phyloP scores from a whole-genome alignment of 164 flowering plant genomes.

The Magnolia changhungtana region DNA sequence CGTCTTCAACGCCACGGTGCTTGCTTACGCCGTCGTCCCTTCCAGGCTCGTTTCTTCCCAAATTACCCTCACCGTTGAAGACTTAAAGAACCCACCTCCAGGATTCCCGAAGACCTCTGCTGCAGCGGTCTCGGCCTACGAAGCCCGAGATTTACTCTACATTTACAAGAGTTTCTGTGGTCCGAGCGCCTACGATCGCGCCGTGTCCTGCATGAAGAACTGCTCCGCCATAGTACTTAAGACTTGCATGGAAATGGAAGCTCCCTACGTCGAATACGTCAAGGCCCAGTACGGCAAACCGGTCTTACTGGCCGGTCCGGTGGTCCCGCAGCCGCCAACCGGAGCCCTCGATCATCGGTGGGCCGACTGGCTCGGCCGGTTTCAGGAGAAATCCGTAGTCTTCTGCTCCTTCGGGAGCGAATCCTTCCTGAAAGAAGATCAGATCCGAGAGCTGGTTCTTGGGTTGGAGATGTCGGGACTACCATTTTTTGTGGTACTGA shows the following conservation, averaged over 20 bases:
- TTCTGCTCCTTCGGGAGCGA: slow-evolving; percentile 41
- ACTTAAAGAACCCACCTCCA: slow-evolving; percentile 22
- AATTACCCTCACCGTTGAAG: slow-evolving; percentile 18
- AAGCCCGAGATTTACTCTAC: slow-evolving; percentile 21
- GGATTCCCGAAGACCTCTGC: slow-evolving; percentile 22
- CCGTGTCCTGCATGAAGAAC: background rate
- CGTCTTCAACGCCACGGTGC: slow-evolving; percentile 18
- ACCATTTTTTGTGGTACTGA: too few species aligned
- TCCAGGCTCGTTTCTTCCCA: slow-evolving; percentile 1
- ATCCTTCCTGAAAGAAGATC: slow-evolving; percentile 14
- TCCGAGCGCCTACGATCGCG: slow-evolving; percentile 10
- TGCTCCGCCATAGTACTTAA: slow-evolving; percentile 7
- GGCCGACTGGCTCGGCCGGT: slow-evolving; percentile 29
- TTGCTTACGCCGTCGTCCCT: slow-evolving; percentile 13
- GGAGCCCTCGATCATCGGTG: slow-evolving; percentile 20
- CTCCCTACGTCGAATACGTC: slow-evolving; percentile 10
- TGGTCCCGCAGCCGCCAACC: slow-evolving; percentile 13
- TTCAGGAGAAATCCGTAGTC: slow-evolving; percentile 22
- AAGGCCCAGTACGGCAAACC: slow-evolving; percentile 12
- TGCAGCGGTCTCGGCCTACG: slow-evolving; percentile 9
- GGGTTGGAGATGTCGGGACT: too few species aligned
- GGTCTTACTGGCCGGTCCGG: slow-evolving; percentile 13
- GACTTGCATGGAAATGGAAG: slow-evolving; percentile 17
- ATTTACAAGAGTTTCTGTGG: slow-evolving; percentile 15
- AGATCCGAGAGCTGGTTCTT: slow-evolving; percentile 25